These are phyloP conservation scores for Neonectria magnoliae DNA, from an alignment of 2,329 filamentous ascomycete species.

Conservation along the genomic window DNA sequence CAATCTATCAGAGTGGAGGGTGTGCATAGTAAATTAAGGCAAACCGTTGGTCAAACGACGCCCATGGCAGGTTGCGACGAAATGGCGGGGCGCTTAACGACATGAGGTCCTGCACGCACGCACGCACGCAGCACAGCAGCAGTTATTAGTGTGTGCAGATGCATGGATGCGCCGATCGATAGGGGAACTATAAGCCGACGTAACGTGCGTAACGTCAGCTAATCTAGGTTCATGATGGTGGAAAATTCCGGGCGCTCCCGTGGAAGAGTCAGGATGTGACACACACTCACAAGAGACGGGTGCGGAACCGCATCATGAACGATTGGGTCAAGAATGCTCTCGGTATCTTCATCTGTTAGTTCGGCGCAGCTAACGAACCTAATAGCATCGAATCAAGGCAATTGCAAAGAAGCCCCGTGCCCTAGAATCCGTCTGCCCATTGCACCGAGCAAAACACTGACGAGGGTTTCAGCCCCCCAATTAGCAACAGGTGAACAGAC, in stretches of 20 bases:
- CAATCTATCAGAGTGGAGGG: neutral
- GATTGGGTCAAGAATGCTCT: neutral
- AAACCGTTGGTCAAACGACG: neutral
- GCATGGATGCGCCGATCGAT: slow-evolving; percentile 19
- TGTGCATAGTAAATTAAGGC: slow-evolving; percentile 1
- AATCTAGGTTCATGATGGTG: slow-evolving; percentile 17
- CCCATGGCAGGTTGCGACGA: neutral
- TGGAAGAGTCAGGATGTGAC: neutral
- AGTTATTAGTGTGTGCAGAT: slow-evolving; percentile 14
- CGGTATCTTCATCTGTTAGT: neutral
- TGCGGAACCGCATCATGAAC: neutral
- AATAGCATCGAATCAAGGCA: neutral
- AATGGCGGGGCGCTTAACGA: slow-evolving; percentile 29
- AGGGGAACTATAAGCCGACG: slow-evolving; percentile 20
- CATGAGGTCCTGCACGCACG: slow-evolving; percentile 15
- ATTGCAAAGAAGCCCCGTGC: neutral
- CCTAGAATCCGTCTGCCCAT: neutral
- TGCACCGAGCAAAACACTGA: slow-evolving; percentile 10
- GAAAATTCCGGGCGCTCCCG: slow-evolving; percentile 21
- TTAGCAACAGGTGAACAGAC: neutral
- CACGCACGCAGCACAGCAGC: neutral
- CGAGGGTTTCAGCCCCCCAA: slow-evolving; percentile 19
- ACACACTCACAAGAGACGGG: neutral
- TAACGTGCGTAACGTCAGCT: slow-evolving; percentile 37
- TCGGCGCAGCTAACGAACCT: neutral